These are phyloP conservation scores for Backusella mclennaniae DNA, from an alignment of 192 early-diverging fungal species.

Conservation along the genomic window DNA sequence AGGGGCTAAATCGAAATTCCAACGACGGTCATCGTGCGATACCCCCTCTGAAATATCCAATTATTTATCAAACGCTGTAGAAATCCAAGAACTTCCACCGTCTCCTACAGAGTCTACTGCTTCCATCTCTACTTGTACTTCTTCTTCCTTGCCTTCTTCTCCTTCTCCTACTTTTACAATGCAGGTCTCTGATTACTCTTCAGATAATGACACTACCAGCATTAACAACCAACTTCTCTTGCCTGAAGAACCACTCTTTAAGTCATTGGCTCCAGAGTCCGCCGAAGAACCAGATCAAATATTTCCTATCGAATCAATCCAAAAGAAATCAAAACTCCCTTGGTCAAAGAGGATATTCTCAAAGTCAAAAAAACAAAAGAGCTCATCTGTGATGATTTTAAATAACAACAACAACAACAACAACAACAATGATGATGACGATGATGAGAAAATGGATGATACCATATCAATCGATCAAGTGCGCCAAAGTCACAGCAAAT, in stretches of 20 bases:
- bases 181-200: not conserved
- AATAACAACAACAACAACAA: not conserved
- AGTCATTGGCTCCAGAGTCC: not conserved
- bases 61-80: not conserved
- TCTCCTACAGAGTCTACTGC: not conserved
- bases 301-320: not conserved
- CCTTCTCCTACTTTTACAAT: not conserved
- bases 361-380: not conserved
- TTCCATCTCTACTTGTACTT: not conserved
- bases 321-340: not conserved
- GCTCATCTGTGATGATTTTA: not conserved
- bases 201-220: not conserved
- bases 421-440: too few species aligned
- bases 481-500: not conserved
- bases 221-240: not conserved
- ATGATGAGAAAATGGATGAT: not conserved
- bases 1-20: slow-evolving; percentile 4
- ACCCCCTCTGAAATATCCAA: not conserved
- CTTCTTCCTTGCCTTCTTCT: not conserved
- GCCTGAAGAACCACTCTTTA: not conserved
- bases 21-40: slow-evolving; percentile 6
- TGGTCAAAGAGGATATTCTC: not conserved
- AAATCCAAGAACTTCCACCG: slow-evolving; percentile 2
- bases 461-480: not conserved
- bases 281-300: not conserved